Evolutionary conservation across 768 basidiomycete genomes (phyloP), one percentile per base, ranked within the genome.

Genomic region (Suillus occidentalis): DNA sequence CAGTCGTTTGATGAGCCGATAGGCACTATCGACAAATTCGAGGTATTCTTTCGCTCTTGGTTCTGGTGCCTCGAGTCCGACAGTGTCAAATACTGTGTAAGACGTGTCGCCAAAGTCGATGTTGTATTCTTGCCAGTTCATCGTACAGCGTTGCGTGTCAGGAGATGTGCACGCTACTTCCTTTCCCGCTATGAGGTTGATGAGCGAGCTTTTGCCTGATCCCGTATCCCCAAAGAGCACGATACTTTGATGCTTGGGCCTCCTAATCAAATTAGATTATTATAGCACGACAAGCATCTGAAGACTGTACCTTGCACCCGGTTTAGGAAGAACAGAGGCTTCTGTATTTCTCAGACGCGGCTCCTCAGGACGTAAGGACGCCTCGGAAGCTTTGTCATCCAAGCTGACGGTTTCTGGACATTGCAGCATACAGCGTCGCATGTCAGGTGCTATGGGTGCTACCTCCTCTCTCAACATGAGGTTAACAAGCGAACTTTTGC

Each of bases 181-280:
- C 69, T 64, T 78, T 66, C 72, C 75, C 6, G 71, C 69, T 52
- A 83, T 66, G 70, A 83, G 76, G 55, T 83, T 83, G 58, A 75
- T 68, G 40, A 75, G 67, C 12, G 76, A 77, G 36, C 75, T 76
- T 53, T 75, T 75, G 6, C 74, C 74, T n/a, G 70, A 64, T 20
- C 81, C 81, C 0, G 78, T 73, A 61, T 82, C 79, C 0, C 82
- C 81, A 56, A 82, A 83, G 22, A 83, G 61, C 22, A 82, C 69
- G 56, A 82, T 58, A 53, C 78, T 66, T 57, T 31, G 50, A 37
- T 3, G 36, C 25, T 22, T 39, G 37, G 34, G 7, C 18, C 47
- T 34, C 16, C 18, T 57, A 18, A 18, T 58, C 14, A 59, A 18
- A 22, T 52, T 52, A 52, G 25, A 18, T 7, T n/a, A 25, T n/a